Conservation (phyloP, 169 alveolate genomes). For the Eimeria falciformis region DNA sequence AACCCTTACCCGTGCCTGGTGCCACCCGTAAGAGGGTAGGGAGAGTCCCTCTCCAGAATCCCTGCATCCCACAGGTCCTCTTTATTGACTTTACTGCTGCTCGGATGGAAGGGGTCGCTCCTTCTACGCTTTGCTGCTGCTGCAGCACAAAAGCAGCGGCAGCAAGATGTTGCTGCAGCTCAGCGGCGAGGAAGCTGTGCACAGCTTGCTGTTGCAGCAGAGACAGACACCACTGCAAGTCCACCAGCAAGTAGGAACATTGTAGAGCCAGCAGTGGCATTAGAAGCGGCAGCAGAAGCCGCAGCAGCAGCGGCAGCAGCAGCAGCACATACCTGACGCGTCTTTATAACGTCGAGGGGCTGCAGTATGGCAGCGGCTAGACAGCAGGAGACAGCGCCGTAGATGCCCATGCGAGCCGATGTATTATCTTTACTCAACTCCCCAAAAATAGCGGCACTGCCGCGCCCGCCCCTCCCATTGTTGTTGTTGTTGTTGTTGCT, state of each 20-base stretch:
- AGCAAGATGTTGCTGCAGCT: not conserved
- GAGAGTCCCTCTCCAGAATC: conserved; percentile 76
- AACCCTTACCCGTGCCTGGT: conserved; percentile 74
- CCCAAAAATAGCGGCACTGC: conserved; percentile 64
- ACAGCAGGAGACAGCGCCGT: conserved; percentile 73
- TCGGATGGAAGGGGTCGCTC: conserved; percentile 46
- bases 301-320: not conserved
- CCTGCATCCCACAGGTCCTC: conserved; percentile 64
- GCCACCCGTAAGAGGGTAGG: conserved; percentile 77
- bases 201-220: not conserved
- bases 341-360: conserved; percentile 79
- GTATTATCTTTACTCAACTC: conserved; percentile 1
- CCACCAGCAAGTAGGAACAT: not conserved
- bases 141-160: conserved; percentile 22
- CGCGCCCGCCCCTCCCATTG: not conserved
- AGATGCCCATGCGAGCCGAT: conserved; percentile 68
- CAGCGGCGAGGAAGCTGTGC: not conserved
- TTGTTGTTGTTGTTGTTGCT: not conserved
- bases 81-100: conserved; percentile 42
- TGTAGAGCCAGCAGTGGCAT: too few relatives aligned
- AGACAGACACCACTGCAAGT: not conserved
- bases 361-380: conserved; percentile 71
- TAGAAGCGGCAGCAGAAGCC: too few relatives aligned
- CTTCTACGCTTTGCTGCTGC: conserved; percentile 53
- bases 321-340: conserved; percentile 67